Evolutionary conservation across 2,329 filamentous ascomycete genomes (phyloP).

Genomic region (Tolypocladium capitatum): DNA sequence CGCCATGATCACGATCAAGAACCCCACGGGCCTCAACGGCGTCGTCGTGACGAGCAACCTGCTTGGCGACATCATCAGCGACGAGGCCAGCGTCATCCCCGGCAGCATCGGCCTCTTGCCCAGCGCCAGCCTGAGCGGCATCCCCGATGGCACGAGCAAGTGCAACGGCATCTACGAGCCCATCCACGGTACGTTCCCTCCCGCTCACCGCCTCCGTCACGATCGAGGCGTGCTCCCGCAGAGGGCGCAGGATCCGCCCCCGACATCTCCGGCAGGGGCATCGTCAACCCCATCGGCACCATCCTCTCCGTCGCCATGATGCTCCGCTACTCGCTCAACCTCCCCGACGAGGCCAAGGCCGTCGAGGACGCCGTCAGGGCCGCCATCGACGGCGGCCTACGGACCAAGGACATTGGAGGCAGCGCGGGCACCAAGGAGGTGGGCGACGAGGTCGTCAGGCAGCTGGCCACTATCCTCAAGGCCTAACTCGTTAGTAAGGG

Average conservation of each 20-base stretch:
- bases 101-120: constrained; percentile 81
- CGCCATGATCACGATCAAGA: constrained; percentile 98
- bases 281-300: constrained; percentile 75
- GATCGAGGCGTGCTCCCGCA: constrained; percentile 1
- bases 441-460: constrained; percentile 62
- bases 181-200: constrained; percentile 60
- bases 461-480: constrained; percentile 58
- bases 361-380: constrained; percentile 71
- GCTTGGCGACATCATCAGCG: constrained; percentile 91
- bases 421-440: constrained; percentile 54
- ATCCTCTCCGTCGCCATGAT: constrained; percentile 93
- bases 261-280: constrained; percentile 81
- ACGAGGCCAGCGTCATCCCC: constrained; percentile 90
- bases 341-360: constrained; percentile 61
- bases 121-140: constrained; percentile 72
- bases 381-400: constrained; percentile 65
- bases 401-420: constrained; percentile 79
- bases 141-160: constrained; percentile 71
- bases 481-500: too few relatives aligned
- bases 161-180: constrained; percentile 97
- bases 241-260: constrained; percentile 59
- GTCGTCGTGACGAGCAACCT: constrained; percentile 87
- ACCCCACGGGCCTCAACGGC: constrained; percentile 75
- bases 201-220: background rate
- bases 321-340: constrained; percentile 80